Evolutionary conservation across 139 green algal species (phyloP).

Genomic region (Ettlia oleoabundans): DNA sequence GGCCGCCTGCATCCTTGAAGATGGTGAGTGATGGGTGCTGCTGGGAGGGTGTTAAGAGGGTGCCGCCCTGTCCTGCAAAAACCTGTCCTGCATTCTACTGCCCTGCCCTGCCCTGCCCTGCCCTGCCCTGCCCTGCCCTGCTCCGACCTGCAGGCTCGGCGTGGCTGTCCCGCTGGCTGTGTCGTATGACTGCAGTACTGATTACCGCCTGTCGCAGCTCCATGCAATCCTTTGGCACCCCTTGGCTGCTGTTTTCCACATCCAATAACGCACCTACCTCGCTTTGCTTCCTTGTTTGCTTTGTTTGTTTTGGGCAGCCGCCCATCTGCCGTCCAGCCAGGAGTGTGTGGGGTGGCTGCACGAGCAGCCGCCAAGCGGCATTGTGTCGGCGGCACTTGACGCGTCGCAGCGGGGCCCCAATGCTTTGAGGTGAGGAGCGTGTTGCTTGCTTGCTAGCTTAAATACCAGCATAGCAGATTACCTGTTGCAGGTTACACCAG

Average conservation of each 20-base stretch:
- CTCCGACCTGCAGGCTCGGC: background rate
- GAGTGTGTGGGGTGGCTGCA: conserved; percentile 25
- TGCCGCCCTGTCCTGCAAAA: no score
- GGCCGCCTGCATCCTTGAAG: background rate
- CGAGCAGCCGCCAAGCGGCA: conserved; percentile 22
- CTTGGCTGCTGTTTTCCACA: no score
- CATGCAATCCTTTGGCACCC: no score
- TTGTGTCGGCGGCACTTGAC: conserved; percentile 12
- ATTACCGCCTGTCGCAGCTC: no score
- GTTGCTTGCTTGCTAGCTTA: background rate
- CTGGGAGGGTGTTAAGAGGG: no score
- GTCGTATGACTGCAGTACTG: no score
- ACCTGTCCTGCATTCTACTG: no score
- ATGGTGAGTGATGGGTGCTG: conserved; percentile 1
- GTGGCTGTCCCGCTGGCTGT: no score
- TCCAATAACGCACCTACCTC: background rate
- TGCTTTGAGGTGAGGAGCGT: background rate
- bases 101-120: no score
- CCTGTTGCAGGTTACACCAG: background rate
- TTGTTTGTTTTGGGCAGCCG: background rate
- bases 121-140: background rate
- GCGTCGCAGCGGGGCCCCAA: background rate
- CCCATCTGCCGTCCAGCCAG: conserved; percentile 12
- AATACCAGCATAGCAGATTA: background rate
- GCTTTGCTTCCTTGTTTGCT: background rate